Evolutionary conservation across 2,329 filamentous ascomycete species (phyloP), one percentile per base, ranked within the genome.

Genomic region (Venturiaceae sp.): DNA sequence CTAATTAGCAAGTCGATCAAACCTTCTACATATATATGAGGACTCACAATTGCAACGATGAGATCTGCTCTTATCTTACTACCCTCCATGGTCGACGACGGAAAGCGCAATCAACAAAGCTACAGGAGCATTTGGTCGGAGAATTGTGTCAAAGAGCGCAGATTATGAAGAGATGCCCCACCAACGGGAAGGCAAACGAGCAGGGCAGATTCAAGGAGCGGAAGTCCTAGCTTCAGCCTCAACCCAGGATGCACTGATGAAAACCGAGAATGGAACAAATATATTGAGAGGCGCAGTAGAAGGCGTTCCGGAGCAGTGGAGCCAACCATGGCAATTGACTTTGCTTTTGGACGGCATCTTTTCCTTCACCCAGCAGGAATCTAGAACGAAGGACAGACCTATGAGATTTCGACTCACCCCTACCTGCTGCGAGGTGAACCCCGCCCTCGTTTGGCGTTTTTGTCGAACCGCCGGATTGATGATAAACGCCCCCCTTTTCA

Each of bases 391-490:
- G 8, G n/a, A 30, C 14, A n/a, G 23, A 50, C 26, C 44, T 50
- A 47, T 50, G 5, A n/a, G 44, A 30, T n/a, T 8, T n/a, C 8
- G 23, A n/a, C 8, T 50, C 14, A 50, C 26, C 16, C 26, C 44
- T 30, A n/a, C 26, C 19, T 50, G 2, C 26, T 50, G 26, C 44
- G 13, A 30, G 23, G 14, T 50, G 44, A 50, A n/a, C 1, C 26
- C 26, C 44, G 6, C 44, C 11, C 23, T n/a, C 9, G 3, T 30
- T 30, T 50, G 44, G 26, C 44, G 44, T 26, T n/a, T 26, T n/a
- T 11, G 14, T 26, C 26, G 21, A 13, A 23, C 41, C 4, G 21
- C 41, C 67, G 39, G 71, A 62, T 5, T 71, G 64, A 16, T 26
- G 14, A n/a, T 28, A 21, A 13, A 50, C 26, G 44, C 23, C 23